Conservation (phyloP, 352 stramenopile genomes). For the Pythium myriotylum region DNA sequence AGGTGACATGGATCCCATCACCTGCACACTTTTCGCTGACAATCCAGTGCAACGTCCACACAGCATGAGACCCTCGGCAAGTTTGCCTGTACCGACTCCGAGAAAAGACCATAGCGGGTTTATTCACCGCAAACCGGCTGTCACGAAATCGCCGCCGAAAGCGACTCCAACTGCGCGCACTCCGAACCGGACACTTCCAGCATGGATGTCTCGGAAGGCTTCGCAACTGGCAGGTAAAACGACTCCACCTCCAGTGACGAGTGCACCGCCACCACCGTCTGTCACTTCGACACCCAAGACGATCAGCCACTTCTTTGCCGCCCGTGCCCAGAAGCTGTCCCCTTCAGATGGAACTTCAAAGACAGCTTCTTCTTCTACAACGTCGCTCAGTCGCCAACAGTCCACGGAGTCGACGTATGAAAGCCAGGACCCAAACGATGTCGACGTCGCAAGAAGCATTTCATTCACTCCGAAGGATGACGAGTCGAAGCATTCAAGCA, state of each 20-base stretch:
- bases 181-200: conserved; percentile 15
- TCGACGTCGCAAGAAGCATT: conserved; percentile 53
- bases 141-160: conserved; percentile 8
- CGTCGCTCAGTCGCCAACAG: conserved; percentile 4
- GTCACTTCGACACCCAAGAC: conserved; percentile 12
- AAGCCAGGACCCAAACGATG: conserved; percentile 53
- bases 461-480: conserved; percentile 53
- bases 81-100: not conserved
- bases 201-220: conserved; percentile 23
- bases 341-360: conserved; percentile 10
- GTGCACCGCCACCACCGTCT: not conserved
- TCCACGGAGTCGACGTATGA: conserved; percentile 36
- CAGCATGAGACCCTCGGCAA: not conserved
- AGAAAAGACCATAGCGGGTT: not conserved
- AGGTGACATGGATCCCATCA: conserved; percentile 79
- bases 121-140: conserved; percentile 3
- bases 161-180: not conserved
- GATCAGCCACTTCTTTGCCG: conserved; percentile 54
- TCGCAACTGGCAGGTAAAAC: not conserved
- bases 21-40: conserved; percentile 43
- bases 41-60: not conserved
- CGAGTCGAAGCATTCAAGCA: conserved; percentile 24
- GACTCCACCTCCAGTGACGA: conserved; percentile 3
- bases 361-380: not conserved
- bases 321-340: conserved; percentile 9